Evolutionary conservation across 768 basidiomycete species (phyloP).

Genomic region (Russula virescens): DNA sequence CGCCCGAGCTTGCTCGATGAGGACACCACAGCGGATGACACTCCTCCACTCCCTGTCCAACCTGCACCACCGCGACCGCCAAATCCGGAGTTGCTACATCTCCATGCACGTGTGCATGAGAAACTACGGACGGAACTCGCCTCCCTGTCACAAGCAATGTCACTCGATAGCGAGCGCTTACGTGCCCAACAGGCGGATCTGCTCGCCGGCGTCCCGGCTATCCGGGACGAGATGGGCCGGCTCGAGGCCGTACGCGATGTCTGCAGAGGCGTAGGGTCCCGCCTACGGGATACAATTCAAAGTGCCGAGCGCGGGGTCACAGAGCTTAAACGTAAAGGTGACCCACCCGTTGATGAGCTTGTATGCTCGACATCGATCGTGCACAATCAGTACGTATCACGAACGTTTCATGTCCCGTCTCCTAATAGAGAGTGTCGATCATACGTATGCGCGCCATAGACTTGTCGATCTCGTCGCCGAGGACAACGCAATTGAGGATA

Average conservation of each 20-base stretch:
- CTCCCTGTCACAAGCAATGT: conserved; percentile 59
- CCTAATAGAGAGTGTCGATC: not conserved
- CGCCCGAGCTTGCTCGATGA: conserved; percentile 62
- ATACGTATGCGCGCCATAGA: conserved; percentile 38
- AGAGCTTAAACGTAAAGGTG: conserved; percentile 77
- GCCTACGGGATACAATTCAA: conserved; percentile 56
- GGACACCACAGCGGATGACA: conserved; percentile 36
- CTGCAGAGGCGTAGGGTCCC: conserved; percentile 69
- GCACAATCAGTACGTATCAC: conserved; percentile 79
- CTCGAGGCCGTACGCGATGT: conserved; percentile 91
- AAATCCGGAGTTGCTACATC: conserved; percentile 80
- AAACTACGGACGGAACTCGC: conserved; percentile 68
- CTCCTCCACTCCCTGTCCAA: conserved; percentile 28
- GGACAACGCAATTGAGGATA: conserved; percentile 97
- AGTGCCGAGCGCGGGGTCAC: conserved; percentile 67
- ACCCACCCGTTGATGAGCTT: conserved; percentile 93
- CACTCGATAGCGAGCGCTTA: conserved; percentile 65
- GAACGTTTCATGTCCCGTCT: not conserved
- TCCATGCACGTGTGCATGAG: conserved; percentile 72
- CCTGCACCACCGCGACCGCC: conserved; percentile 73
- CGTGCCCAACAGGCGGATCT: conserved; percentile 81
- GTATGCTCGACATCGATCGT: conserved; percentile 95
- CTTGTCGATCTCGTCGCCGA: conserved; percentile 97
- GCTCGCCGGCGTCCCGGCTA: conserved; percentile 84
- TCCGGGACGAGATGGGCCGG: conserved; percentile 93